These are phyloP conservation scores for Lyophyllum atratum DNA, from an alignment of 768 basidiomycete species.

Conservation along the genomic window DNA sequence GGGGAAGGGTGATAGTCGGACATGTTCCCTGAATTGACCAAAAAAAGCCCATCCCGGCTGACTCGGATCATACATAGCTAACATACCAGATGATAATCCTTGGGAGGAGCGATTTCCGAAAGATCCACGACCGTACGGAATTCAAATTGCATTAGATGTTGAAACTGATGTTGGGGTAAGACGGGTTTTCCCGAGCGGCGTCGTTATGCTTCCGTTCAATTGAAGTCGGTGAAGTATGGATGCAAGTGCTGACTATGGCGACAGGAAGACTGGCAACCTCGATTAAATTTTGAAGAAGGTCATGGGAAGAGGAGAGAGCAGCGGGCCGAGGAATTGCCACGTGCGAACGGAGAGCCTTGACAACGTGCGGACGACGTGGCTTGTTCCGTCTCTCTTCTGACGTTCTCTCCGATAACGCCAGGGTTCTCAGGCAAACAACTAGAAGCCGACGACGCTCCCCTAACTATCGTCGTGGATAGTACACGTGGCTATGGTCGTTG, in stretches of 20 bases:
- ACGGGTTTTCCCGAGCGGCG: background rate
- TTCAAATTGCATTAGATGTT: background rate
- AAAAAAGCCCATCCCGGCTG: background rate
- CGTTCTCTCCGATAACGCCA: conserved; percentile 30
- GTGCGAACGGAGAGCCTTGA: conserved; percentile 28
- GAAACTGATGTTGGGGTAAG: background rate
- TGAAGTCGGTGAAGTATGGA: background rate
- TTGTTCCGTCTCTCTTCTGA: conserved; percentile 33
- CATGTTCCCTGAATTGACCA: background rate
- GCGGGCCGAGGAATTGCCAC: conserved; percentile 25
- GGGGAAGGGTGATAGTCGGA: background rate
- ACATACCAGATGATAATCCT: background rate
- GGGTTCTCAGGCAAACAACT: conserved; percentile 3
- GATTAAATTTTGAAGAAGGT: background rate
- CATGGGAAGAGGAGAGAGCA: conserved; percentile 9
- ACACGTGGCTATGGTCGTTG: conserved; percentile 13
- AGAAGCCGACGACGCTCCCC: background rate
- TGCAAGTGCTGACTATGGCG: background rate
- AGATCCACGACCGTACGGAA: background rate
- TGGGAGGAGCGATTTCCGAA: background rate
- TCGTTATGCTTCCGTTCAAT: background rate
- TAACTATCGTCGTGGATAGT: conserved; percentile 1
- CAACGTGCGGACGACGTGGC: conserved; percentile 42
- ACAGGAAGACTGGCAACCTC: conserved; percentile 1
- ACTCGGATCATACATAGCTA: background rate